phyloP scores from a whole-genome alignment of 495 filamentous ascomycete species.

The Penicillium macrosclerotiorum region DNA sequence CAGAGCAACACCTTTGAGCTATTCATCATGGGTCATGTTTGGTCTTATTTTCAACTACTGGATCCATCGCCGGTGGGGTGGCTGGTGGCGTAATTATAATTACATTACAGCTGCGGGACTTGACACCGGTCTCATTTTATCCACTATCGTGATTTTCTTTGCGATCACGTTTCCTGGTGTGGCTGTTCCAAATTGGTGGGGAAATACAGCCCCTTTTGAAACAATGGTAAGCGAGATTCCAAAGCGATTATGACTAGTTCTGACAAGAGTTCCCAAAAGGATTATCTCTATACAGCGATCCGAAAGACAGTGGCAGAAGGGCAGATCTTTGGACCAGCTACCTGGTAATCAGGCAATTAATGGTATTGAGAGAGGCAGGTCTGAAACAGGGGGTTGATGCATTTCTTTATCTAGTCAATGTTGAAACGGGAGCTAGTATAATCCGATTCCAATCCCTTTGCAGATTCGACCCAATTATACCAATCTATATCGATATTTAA shows the following conservation, averaged over 20 bases:
- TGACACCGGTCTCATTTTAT: constrained; percentile 55
- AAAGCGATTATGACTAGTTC: not conserved
- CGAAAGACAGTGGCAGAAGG: constrained; percentile 44
- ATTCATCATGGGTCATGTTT: constrained; percentile 56
- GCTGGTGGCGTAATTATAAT: constrained; percentile 58
- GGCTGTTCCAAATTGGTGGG: constrained; percentile 54
- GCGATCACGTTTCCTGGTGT: constrained; percentile 49
- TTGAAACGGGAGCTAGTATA: not conserved
- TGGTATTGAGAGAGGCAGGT: no score
- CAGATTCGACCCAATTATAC: constrained; percentile 50
- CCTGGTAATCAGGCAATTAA: constrained; percentile 29
- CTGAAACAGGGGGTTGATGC: no score
- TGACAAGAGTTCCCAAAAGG: constrained; percentile 18
- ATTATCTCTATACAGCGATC: constrained; percentile 51
- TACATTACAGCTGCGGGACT: constrained; percentile 54
- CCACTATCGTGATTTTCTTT: constrained; percentile 56
- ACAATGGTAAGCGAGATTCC: constrained; percentile 16
- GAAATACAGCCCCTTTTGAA: constrained; percentile 43
- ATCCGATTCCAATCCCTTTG: constrained; percentile 30
- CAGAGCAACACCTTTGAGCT: constrained; percentile 56
- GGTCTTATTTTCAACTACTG: constrained; percentile 58
- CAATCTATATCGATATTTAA: constrained; percentile 44
- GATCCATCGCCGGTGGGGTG: constrained; percentile 49
- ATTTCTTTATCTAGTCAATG: no score
- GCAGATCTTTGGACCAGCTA: constrained; percentile 51